Conservation (phyloP, 805 yeast genomes). For the Lipomyces orientalis region DNA sequence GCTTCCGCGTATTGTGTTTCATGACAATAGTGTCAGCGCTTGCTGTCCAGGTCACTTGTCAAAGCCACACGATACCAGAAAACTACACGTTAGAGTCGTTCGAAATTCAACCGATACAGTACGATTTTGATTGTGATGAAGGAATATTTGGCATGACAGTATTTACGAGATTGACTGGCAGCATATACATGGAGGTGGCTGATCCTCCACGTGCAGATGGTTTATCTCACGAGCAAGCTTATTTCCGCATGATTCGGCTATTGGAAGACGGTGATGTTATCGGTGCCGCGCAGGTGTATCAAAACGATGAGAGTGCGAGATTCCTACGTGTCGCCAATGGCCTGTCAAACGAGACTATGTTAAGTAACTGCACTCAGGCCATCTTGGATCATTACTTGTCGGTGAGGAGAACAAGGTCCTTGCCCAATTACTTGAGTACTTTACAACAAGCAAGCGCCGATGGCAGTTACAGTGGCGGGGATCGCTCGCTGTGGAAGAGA, state of each 20-base stretch:
- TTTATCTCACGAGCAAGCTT: background rate
- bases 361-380: background rate
- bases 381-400: background rate
- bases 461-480: background rate
- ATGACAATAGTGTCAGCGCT: conserved; percentile 1
- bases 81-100: background rate
- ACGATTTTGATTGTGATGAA: background rate
- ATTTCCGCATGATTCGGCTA: background rate
- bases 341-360: background rate
- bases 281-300: background rate
- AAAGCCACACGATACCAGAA: background rate
- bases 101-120: background rate
- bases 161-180: background rate
- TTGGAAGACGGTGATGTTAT: background rate
- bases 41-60: conserved; percentile 2
- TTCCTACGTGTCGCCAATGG: background rate
- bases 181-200: background rate
- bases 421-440: background rate
- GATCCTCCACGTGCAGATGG: background rate
- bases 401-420: background rate
- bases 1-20: background rate
- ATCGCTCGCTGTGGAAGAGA: background rate
- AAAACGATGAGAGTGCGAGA: background rate
- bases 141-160: background rate
- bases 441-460: background rate